Conservation (phyloP, 441 rosid species). For the Populus trichocarpa region DNA sequence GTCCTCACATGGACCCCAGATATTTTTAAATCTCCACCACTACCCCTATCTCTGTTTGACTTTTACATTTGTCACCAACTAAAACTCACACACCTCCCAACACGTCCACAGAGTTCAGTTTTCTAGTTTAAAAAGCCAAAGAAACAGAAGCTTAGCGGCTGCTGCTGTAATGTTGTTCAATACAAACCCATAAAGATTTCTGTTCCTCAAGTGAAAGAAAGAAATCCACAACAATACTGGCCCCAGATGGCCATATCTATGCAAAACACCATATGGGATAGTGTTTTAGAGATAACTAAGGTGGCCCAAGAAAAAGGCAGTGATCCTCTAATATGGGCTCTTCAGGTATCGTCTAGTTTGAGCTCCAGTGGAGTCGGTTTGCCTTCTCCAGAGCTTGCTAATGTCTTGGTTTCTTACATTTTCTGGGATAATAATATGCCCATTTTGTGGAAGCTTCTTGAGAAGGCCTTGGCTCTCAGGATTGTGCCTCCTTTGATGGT, state of each 20-base stretch:
- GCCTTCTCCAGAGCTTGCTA: constrained; percentile 78
- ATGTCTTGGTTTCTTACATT: constrained; percentile 78
- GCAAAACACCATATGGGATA: constrained; percentile 53
- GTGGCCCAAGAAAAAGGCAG: constrained; percentile 60
- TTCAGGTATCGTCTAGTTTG: constrained; percentile 55
- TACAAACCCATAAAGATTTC: neutral
- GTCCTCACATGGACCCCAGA: too few relatives aligned
- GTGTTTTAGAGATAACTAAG: constrained; percentile 55
- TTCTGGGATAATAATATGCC: constrained; percentile 92
- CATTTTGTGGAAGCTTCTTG: constrained; percentile 91
- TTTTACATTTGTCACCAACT: too few relatives aligned
- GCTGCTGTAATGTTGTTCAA: too few relatives aligned
- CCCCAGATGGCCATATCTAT: constrained; percentile 43
- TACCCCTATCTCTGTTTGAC: too few relatives aligned
- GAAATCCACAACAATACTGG: neutral
- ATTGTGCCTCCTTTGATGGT: constrained; percentile 70
- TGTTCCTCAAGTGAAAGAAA: neutral
- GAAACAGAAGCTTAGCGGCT: too few relatives aligned
- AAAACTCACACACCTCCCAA: too few relatives aligned
- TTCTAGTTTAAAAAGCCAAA: too few relatives aligned
- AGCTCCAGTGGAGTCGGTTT: constrained; percentile 52
- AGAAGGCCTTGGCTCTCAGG: constrained; percentile 63
- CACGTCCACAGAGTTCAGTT: too few relatives aligned
- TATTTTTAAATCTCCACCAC: too few relatives aligned
- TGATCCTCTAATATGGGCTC: constrained; percentile 81